These are phyloP conservation scores for Chrysosporium keratinophilum DNA, from an alignment of 2,329 filamentous ascomycete genomes.

Conservation along the genomic window DNA sequence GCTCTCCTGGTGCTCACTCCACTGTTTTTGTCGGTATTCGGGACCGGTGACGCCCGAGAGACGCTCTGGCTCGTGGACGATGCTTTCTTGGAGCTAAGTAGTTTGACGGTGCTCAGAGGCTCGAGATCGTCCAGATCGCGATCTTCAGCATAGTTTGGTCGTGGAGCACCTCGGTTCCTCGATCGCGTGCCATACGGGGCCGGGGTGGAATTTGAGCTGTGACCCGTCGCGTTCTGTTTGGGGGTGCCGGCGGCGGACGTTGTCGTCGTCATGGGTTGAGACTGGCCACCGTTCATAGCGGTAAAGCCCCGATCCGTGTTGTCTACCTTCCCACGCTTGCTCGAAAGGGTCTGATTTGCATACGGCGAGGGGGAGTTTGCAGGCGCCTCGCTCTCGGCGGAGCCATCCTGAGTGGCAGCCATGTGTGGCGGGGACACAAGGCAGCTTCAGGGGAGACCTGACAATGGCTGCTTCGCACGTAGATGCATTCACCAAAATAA, in stretches of 20 bases:
- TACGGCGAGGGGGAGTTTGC: constrained; percentile 17
- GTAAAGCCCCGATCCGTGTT: constrained; percentile 16
- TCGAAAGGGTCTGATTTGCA: constrained; percentile 9
- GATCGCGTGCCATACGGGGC: constrained; percentile 86
- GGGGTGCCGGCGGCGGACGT: constrained; percentile 23
- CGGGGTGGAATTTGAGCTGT: constrained; percentile 38
- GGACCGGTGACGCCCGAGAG: constrained; percentile 26
- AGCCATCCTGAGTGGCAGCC: constrained; percentile 23
- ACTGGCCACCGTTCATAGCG: constrained; percentile 30
- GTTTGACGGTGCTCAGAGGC: constrained; percentile 28
- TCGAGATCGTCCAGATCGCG: constrained; percentile 89
- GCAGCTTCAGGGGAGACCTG: constrained; percentile 21
- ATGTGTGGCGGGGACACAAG: constrained; percentile 26
- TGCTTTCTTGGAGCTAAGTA: constrained; percentile 24
- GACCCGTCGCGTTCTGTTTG: constrained; percentile 28
- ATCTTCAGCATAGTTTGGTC: constrained; percentile 92
- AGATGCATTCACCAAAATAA: constrained; percentile 18
- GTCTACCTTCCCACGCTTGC: constrained; percentile 7
- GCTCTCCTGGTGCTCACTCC: constrained; percentile 34
- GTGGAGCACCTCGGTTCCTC: constrained; percentile 64
- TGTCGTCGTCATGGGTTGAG: constrained; percentile 37
- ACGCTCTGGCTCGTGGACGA: constrained; percentile 21
- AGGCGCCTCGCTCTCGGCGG: constrained; percentile 16
- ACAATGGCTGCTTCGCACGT: constrained; percentile 8
- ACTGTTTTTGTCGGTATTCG: constrained; percentile 31